Evolutionary conservation across 2,329 filamentous ascomycete genomes (phyloP).

Genomic region (Aureobasidium sp.): DNA sequence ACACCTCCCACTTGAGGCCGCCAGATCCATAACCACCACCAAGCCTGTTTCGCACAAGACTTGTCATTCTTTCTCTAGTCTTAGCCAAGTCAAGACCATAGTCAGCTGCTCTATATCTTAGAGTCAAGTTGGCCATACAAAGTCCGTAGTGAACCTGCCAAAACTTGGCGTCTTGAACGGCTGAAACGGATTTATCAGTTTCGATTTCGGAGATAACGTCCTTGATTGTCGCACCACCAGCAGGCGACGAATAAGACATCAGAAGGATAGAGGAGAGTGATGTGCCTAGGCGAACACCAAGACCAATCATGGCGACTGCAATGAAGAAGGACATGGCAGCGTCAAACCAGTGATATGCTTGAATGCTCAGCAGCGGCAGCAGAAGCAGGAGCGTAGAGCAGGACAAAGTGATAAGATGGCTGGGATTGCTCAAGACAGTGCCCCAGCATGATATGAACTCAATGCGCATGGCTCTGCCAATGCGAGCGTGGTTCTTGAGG

Average conservation of each 20-base stretch:
- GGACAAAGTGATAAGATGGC: slow-evolving; percentile 86
- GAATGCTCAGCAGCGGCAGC: slow-evolving; percentile 71
- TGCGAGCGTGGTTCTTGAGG: slow-evolving; percentile 83
- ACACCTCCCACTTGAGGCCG: slow-evolving; percentile 87
- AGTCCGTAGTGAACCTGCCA: slow-evolving; percentile 98
- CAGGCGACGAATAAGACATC: slow-evolving; percentile 68
- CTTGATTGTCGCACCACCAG: slow-evolving; percentile 47
- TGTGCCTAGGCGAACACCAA: slow-evolving; percentile 76
- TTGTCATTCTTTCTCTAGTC: slow-evolving; percentile 67
- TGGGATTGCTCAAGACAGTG: slow-evolving; percentile 85
- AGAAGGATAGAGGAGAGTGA: slow-evolving; percentile 89
- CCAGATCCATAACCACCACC: slow-evolving; percentile 82
- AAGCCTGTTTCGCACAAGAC: slow-evolving; percentile 74
- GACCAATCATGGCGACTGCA: slow-evolving; percentile 77
- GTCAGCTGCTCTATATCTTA: slow-evolving; percentile 58
- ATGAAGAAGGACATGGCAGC: slow-evolving; percentile 73
- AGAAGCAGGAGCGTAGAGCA: slow-evolving; percentile 76
- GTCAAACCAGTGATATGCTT: slow-evolving; percentile 79
- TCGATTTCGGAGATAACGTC: slow-evolving; percentile 81
- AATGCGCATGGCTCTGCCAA: slow-evolving; percentile 85
- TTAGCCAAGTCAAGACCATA: slow-evolving; percentile 62
- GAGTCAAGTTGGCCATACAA: slow-evolving; percentile 88
- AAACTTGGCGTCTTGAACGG: slow-evolving; percentile 85
- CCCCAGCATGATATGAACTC: slow-evolving; percentile 75
- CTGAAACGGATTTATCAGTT: slow-evolving; percentile 65